Percentiles rank a stretch among this genome's conserved stretches.
Conservation (phyloP, 305 asterid species). For the Ilex paraguariensis region DNA sequence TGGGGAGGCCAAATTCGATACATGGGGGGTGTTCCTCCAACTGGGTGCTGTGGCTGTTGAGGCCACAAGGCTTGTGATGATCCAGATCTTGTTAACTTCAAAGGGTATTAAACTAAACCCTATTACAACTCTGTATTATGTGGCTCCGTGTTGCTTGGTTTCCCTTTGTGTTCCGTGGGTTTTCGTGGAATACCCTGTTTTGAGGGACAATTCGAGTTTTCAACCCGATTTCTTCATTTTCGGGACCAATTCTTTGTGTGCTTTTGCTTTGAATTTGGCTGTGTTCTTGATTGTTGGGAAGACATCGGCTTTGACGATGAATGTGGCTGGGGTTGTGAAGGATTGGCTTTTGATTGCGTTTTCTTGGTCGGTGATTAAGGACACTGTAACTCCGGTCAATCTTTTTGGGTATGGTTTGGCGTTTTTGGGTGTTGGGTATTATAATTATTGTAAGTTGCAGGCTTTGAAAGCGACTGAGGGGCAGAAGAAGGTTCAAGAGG, state of each 20-base stretch:
- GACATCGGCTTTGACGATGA: neutral
- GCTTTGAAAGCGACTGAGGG: no score
- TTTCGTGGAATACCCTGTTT: neutral
- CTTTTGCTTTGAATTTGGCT: neutral
- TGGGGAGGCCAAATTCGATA: constrained; percentile 1
- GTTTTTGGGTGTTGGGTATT: no score
- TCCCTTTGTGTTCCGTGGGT: neutral
- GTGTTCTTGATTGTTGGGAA: neutral
- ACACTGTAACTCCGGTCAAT: no score
- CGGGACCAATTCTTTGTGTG: neutral
- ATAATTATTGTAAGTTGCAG: no score
- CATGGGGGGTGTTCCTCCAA: neutral
- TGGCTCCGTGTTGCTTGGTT: neutral
- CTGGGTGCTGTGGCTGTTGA: neutral
- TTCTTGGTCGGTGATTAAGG: neutral
- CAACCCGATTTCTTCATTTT: neutral
- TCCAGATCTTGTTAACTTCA: neutral
- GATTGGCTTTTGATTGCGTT: neutral
- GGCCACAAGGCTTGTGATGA: neutral
- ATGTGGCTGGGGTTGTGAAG: neutral
- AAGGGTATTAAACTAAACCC: neutral
- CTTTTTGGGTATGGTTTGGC: no score
- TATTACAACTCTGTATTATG: neutral
- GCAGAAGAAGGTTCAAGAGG: neutral
- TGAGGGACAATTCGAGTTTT: neutral